Percentiles rank a stretch among this genome's conserved stretches.
These are phyloP conservation scores for Solanum sejunctum DNA, from an alignment of 257 asterid genomes.

Conservation along the genomic window DNA sequence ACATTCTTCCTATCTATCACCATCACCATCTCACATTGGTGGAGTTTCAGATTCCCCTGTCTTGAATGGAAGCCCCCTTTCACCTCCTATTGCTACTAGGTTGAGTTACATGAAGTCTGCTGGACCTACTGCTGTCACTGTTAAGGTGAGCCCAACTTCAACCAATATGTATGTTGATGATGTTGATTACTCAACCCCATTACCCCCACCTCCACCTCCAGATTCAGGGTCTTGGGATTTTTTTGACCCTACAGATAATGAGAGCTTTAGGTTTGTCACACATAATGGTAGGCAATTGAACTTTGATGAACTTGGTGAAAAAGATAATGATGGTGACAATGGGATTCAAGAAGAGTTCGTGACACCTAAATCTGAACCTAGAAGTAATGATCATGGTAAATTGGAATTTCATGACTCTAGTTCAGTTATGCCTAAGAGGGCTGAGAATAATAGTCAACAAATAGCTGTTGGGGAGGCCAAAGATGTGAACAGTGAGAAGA, in stretches of 20 bases:
- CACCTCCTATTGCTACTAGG: slow-evolving; percentile 48
- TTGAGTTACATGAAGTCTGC: slow-evolving; percentile 83
- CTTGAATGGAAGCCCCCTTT: slow-evolving; percentile 65
- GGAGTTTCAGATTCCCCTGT: slow-evolving; percentile 67
- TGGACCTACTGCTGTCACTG: slow-evolving; percentile 54
- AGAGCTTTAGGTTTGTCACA: slow-evolving; percentile 74
- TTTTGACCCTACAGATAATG: slow-evolving; percentile 66
- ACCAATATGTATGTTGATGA: slow-evolving; percentile 51
- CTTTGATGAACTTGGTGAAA: slow-evolving; percentile 12
- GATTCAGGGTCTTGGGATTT: slow-evolving; percentile 82
- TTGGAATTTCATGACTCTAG: slow-evolving; percentile 9
- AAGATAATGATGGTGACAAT: slow-evolving; percentile 19
- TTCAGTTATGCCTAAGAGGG: slow-evolving; percentile 8
- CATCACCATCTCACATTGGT: slow-evolving; percentile 49
- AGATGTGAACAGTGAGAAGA: slow-evolving; percentile 8
- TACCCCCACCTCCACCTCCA: slow-evolving; percentile 75
- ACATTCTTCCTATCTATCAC: slow-evolving; percentile 59
- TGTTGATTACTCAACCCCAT: slow-evolving; percentile 53
- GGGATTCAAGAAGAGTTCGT: slow-evolving; percentile 24
- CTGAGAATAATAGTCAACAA: slow-evolving; percentile 10
- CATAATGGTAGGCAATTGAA: slow-evolving; percentile 16
- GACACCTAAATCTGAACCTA: slow-evolving; percentile 31
- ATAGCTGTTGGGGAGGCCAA: slow-evolving; percentile 21
- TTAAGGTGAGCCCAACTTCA: slow-evolving; percentile 34
- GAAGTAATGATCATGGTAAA: slow-evolving; percentile 10